phyloP scores from a whole-genome alignment of 805 yeast genomes.

The Candida lessepsii region DNA sequence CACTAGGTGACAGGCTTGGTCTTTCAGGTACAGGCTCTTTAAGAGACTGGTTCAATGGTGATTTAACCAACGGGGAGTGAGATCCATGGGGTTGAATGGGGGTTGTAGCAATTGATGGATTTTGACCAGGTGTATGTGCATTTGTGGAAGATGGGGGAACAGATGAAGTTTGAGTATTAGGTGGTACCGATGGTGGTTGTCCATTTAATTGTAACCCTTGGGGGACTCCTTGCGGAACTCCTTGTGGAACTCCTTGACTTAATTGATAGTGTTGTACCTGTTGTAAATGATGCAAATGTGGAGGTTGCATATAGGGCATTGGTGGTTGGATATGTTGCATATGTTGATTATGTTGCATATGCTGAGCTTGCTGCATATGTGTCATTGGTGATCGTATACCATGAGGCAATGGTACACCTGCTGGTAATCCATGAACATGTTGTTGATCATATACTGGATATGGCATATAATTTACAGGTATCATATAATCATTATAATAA shows the following conservation, averaged over 20 bases:
- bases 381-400: conserved; percentile 1
- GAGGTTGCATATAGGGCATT: conserved; percentile 7
- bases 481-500: conserved; percentile 14
- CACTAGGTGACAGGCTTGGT: neutral
- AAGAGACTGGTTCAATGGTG: conserved; percentile 2
- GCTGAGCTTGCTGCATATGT: conserved; percentile 3
- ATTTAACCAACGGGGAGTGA: conserved; percentile 1
- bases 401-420: conserved; percentile 2
- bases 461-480: conserved; percentile 14
- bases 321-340: conserved; percentile 7
- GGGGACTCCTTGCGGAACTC: neutral
- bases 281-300: conserved; percentile 5
- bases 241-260: conserved; percentile 2
- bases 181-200: conserved; percentile 1
- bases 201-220: neutral
- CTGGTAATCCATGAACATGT: conserved; percentile 1
- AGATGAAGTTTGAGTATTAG: conserved; percentile 5
- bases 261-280: conserved; percentile 9
- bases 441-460: conserved; percentile 11
- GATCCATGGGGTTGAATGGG: conserved; percentile 1
- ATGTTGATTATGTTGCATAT: conserved; percentile 1
- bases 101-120: neutral
- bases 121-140: neutral
- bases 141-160: neutral
- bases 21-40: conserved; percentile 10